phyloP scores from a whole-genome alignment of 257 asterid species.

The Lithospermum erythrorhizon region DNA sequence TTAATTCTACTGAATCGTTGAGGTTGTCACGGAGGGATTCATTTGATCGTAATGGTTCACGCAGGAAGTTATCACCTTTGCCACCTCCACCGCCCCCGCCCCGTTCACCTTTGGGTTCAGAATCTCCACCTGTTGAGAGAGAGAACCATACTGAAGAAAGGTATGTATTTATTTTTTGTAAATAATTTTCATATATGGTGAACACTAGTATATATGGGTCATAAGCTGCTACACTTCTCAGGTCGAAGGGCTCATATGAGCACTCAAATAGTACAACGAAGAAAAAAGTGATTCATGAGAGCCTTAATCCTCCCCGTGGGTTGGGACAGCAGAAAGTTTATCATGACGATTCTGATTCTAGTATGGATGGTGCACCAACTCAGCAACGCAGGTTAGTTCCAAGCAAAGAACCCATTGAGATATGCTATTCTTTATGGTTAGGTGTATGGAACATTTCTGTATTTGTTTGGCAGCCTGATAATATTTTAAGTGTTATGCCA shows the following conservation, averaged over 20 bases:
- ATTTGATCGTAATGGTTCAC: constrained; percentile 28
- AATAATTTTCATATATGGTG: background rate
- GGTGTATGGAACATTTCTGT: background rate
- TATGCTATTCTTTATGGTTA: background rate
- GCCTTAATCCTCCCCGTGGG: constrained; percentile 26
- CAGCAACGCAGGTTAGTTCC: constrained; percentile 28
- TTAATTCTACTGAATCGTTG: constrained; percentile 27
- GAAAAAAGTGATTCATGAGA: constrained; percentile 25
- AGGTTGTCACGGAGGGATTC: constrained; percentile 58
- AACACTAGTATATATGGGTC: background rate
- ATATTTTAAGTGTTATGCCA: constrained; percentile 5
- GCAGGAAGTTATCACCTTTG: constrained; percentile 21
- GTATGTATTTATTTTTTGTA: constrained; percentile 17
- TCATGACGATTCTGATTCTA: constrained; percentile 33
- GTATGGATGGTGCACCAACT: constrained; percentile 27
- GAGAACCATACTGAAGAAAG: constrained; percentile 26
- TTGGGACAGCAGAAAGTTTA: constrained; percentile 27
- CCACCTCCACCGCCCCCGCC: constrained; percentile 24
- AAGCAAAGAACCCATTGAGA: background rate
- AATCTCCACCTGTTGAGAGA: constrained; percentile 11
- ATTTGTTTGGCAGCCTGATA: background rate
- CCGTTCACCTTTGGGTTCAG: constrained; percentile 38
- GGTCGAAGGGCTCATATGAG: constrained; percentile 39
- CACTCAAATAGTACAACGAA: constrained; percentile 21
- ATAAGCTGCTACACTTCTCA: constrained; percentile 12